Percentiles rank a stretch among this genome's conserved stretches.
Conservation (phyloP, 2,329 filamentous ascomycete genomes). For the Venturia effusa region DNA sequence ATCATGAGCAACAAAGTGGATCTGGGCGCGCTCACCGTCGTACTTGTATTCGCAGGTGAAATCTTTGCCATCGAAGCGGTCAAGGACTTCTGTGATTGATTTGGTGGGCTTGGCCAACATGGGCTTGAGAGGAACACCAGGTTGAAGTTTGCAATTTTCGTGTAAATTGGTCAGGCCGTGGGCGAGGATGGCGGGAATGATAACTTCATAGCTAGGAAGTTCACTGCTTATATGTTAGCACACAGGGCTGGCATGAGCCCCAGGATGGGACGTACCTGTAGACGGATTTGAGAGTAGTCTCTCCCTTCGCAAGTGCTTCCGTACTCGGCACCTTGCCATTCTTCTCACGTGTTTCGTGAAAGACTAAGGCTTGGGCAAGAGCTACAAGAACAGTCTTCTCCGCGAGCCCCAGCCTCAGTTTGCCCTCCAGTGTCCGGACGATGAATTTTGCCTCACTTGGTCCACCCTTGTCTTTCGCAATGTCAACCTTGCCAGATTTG, state of each 20-base stretch:
- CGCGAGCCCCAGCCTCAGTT: slow-evolving; percentile 80
- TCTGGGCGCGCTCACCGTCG: slow-evolving; percentile 95
- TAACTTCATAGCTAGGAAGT: slow-evolving; percentile 87
- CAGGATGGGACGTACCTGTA: slow-evolving; percentile 51
- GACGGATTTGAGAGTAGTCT: slow-evolving; percentile 77
- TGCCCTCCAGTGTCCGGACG: slow-evolving; percentile 86
- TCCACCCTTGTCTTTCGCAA: slow-evolving; percentile 83
- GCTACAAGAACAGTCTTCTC: slow-evolving; percentile 88
- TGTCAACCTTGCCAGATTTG: slow-evolving; percentile 51
- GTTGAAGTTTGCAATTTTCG: slow-evolving; percentile 81
- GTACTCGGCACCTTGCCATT: slow-evolving; percentile 59
- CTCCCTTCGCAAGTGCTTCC: slow-evolving; percentile 70
- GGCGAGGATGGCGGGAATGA: slow-evolving; percentile 80
- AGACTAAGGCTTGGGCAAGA: slow-evolving; percentile 77
- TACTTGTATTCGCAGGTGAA: slow-evolving; percentile 99
- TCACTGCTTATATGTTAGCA: slow-evolving; percentile 51
- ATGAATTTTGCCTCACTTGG: slow-evolving; percentile 93
- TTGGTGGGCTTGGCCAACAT: slow-evolving; percentile 99
- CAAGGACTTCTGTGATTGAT: slow-evolving; percentile 91
- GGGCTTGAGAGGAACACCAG: slow-evolving; percentile 89
- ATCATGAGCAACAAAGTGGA: slow-evolving; percentile 87
- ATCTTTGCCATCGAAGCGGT: slow-evolving; percentile 87
- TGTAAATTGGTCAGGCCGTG: slow-evolving; percentile 74
- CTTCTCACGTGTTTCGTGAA: slow-evolving; percentile 65
- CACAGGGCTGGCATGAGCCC: not conserved